These are phyloP conservation scores for Solanum aculeatissimum DNA, from an alignment of 305 asterid genomes.

Conservation along the genomic window DNA sequence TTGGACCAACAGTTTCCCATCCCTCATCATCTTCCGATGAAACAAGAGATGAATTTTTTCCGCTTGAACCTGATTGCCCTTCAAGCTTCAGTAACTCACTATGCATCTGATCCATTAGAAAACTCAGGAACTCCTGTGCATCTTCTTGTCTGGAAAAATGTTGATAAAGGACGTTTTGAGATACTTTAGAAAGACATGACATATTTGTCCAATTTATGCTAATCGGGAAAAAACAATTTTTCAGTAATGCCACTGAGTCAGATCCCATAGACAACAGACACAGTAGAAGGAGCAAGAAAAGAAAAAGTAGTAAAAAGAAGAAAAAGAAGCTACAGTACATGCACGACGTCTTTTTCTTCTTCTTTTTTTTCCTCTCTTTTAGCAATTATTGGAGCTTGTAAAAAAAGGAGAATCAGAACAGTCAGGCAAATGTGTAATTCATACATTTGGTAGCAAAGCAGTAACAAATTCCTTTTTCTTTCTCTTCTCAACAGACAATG, in stretches of 20 bases:
- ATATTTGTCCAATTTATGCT: not conserved
- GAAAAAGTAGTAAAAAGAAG: not conserved
- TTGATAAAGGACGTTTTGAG: not conserved
- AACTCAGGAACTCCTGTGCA: slow-evolving; percentile 87
- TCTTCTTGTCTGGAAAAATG: slow-evolving; percentile 74
- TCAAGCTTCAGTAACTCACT: slow-evolving; percentile 78
- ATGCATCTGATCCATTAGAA: slow-evolving; percentile 85
- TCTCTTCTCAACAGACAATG: not conserved
- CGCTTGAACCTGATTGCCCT: slow-evolving; percentile 45
- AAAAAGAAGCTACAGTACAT: not conserved
- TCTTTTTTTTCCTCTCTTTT: not conserved
- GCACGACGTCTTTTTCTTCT: not conserved
- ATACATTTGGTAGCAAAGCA: not conserved
- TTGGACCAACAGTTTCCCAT: slow-evolving; percentile 98
- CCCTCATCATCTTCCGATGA: slow-evolving; percentile 76
- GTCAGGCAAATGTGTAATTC: not conserved
- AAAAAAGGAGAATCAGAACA: not conserved
- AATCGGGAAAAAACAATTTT: not conserved
- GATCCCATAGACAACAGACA: not conserved
- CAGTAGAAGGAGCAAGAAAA: not conserved
- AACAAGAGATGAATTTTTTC: slow-evolving; percentile 44
- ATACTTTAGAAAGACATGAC: not conserved
- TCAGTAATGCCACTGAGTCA: not conserved
- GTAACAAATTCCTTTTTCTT: not conserved
- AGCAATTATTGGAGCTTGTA: not conserved